phyloP scores from a whole-genome alignment of 176 grass and related monocot species.

The Avena atlantica region DNA sequence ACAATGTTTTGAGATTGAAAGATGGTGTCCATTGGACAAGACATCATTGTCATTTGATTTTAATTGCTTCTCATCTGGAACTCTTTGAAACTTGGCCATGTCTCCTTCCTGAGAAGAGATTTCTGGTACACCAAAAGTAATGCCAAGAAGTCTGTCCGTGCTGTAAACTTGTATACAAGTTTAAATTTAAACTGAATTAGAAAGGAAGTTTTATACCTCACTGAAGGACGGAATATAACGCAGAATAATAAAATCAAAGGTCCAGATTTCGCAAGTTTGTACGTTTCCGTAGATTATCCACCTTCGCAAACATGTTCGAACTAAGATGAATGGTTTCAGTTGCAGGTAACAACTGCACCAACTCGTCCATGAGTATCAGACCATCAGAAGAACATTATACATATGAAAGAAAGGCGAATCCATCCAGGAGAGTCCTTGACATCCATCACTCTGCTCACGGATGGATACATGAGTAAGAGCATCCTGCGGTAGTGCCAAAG shows the following conservation, averaged over 20 bases:
- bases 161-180: conserved; percentile 11
- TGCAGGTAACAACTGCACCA: conserved; percentile 77
- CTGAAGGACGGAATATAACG: conserved; percentile 67
- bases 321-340: conserved; percentile 91
- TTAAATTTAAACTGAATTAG: conserved; percentile 31
- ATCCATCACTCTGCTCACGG: conserved; percentile 84
- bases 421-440: conserved; percentile 89
- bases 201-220: conserved; percentile 64
- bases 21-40: too few relatives aligned
- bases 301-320: conserved; percentile 83
- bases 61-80: too few relatives aligned
- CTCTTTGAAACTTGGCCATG: too few relatives aligned
- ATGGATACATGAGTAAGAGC: conserved; percentile 84
- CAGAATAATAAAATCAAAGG: conserved; percentile 76
- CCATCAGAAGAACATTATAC: conserved; percentile 88
- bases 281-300: conserved; percentile 82
- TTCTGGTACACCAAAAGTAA: conserved; percentile 26
- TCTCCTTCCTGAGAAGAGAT: too few relatives aligned
- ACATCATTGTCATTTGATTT: too few relatives aligned
- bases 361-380: conserved; percentile 90
- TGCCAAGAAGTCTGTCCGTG: background rate
- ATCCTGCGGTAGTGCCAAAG: conserved; percentile 61
- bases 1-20: too few relatives aligned
- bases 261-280: conserved; percentile 73
- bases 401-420: conserved; percentile 65